These are phyloP conservation scores for Pilasporangium apinafurcum DNA, from an alignment of 352 stramenopile genomes.

Conservation along the genomic window DNA sequence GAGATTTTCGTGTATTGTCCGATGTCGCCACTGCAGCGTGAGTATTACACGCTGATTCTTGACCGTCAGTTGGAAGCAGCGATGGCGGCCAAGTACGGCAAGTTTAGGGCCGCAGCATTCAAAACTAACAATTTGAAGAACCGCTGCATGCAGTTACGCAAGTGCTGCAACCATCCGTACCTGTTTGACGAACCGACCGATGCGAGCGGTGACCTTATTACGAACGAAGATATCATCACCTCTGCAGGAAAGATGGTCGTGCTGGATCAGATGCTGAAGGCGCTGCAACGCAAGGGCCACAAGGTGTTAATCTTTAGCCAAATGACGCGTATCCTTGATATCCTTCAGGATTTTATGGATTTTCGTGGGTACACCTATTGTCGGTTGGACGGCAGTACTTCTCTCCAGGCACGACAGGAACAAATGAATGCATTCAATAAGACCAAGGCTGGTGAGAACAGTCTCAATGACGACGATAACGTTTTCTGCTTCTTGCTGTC, in stretches of 20 bases:
- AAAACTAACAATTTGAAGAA: slow-evolving; percentile 60
- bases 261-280: slow-evolving; percentile 95
- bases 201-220: slow-evolving; percentile 37
- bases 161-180: slow-evolving; percentile 87
- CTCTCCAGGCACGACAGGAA: slow-evolving; percentile 89
- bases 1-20: slow-evolving; percentile 97
- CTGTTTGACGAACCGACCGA: slow-evolving; percentile 82
- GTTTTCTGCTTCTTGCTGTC: slow-evolving; percentile 84
- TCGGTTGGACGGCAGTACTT: slow-evolving; percentile 94
- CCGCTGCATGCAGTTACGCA: slow-evolving; percentile 74
- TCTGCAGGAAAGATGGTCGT: slow-evolving; percentile 97
- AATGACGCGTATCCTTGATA: slow-evolving; percentile 97
- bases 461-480: slow-evolving; percentile 29
- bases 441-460: slow-evolving; percentile 17
- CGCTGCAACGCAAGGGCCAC: slow-evolving; percentile 94
- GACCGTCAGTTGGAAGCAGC: slow-evolving; percentile 83
- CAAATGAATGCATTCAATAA: slow-evolving; percentile 98
- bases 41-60: slow-evolving; percentile 93
- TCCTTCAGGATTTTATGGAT: slow-evolving; percentile 94
- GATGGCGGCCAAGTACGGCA: slow-evolving; percentile 80
- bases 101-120: slow-evolving; percentile 40
- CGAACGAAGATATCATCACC: slow-evolving; percentile 89
- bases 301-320: slow-evolving; percentile 99
- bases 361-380: slow-evolving; percentile 91
- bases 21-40: slow-evolving; percentile 92